Evolutionary conservation across 768 basidiomycete genomes (phyloP).

Genomic region (Phaffia tasmanica): DNA sequence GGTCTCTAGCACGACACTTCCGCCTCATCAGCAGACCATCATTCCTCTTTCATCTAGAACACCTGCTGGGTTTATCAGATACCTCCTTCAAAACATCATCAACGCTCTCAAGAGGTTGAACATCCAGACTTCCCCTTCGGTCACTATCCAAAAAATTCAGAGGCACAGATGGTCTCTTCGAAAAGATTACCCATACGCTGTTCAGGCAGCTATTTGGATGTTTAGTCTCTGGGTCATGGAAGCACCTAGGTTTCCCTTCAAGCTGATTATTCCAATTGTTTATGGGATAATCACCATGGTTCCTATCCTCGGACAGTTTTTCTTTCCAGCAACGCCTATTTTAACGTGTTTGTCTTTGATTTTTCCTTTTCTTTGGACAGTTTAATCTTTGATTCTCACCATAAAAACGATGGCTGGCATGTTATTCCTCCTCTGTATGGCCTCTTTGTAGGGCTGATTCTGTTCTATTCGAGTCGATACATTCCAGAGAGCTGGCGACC

Average conservation of each 20-base stretch:
- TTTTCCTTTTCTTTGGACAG: no score
- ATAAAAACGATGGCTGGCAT: no score
- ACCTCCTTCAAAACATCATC: slow-evolving; percentile 44
- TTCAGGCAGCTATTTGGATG: slow-evolving; percentile 49
- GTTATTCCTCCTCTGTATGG: no score
- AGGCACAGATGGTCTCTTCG: slow-evolving; percentile 48
- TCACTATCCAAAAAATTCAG: slow-evolving; percentile 53
- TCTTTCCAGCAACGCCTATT: slow-evolving; percentile 65
- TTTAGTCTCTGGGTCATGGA: slow-evolving; percentile 69
- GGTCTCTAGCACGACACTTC: neutral
- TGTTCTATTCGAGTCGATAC: slow-evolving; percentile 76
- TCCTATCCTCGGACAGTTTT: slow-evolving; percentile 81
- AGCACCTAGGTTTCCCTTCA: slow-evolving; percentile 56
- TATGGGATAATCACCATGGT: slow-evolving; percentile 61
- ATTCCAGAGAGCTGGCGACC: slow-evolving; percentile 69
- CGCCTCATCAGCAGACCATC: slow-evolving; percentile 17
- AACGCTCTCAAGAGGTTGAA: slow-evolving; percentile 60
- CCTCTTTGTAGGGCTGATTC: slow-evolving; percentile 70
- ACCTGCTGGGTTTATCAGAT: slow-evolving; percentile 10
- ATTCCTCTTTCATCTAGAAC: slow-evolving; percentile 16
- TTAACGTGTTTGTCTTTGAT: no score
- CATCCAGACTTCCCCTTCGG: slow-evolving; percentile 59
- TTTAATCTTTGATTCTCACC: no score
- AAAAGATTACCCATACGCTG: slow-evolving; percentile 51
- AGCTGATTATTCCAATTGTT: slow-evolving; percentile 63